Evolutionary conservation across 192 early-diverging fungal species (phyloP), one percentile per base, ranked within the genome.

Genomic region (Lobosporangium transversale): DNA sequence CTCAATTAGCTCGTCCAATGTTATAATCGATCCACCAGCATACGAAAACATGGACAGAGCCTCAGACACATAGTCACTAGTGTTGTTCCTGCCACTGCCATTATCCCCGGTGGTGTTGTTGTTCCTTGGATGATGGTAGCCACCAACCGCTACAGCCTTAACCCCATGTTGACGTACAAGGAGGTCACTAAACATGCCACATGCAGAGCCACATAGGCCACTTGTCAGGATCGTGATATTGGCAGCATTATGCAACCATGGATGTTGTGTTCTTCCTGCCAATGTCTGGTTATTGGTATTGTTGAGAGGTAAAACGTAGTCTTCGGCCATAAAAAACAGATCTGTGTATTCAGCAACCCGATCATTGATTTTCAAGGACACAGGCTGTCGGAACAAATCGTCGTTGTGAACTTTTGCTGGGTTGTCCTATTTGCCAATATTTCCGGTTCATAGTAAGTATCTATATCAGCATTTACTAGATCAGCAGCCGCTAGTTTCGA

Each of bases 191-290:
- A 43, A 27, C 69, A 58, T 57, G 4, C 54, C 60, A 21, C 69
- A 63, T 1, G 69, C 53, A 14, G 69, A 71, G 3, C 69, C 69
- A 31, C 69, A 71, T 10, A 33, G 60, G 7, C 69, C 69, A 30
- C 58, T 59, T 5, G 68, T 62, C 52, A 70, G 4, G 32, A 70
- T 27, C 0, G 43, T 43, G 29, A 63, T 26, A n/a, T 62, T 62
- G 53, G 53, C 24, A 10, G 60, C 36, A 57, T 63, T 47, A 24
- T 50, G 44, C 17, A 54, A 33, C 69, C 61, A 71, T 3, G 69
- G 61, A n/a, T n/a, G n/a, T n/a, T n/a, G n/a, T n/a, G n/a, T n/a
- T n/a, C n/a, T n/a, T n/a, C n/a, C n/a, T n/a, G n/a, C n/a, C 7
- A 47, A 42, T 14, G 33, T 55, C 14, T 30, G 20, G 0, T 21